A percentile compares a stretch with the other conserved stretches of the same genome.
Evolutionary conservation across 257 asterid genomes (phyloP).

Genomic region (Echium plantagineum): DNA sequence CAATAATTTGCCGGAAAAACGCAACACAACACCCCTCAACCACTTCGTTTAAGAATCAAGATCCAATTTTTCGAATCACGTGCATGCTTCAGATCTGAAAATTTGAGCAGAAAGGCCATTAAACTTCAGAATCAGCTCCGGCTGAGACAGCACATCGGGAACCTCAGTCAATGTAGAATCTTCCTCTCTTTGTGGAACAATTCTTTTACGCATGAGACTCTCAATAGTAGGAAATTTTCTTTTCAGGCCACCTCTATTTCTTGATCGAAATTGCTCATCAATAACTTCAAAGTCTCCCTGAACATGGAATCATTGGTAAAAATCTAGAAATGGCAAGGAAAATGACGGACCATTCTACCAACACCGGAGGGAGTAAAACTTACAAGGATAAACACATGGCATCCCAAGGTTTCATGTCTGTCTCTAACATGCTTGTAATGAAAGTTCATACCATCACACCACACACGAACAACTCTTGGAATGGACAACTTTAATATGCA

Average conservation of each 20-base stretch:
- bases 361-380: conserved; percentile 11
- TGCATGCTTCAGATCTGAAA: too few relatives aligned
- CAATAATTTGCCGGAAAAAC: too few relatives aligned
- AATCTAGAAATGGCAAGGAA: not conserved
- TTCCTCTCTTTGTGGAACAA: too few relatives aligned
- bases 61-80: too few relatives aligned
- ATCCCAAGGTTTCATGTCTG: conserved; percentile 65
- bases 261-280: conserved; percentile 55
- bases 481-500: conserved; percentile 71
- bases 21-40: too few relatives aligned
- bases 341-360: not conserved
- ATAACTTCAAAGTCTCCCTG: conserved; percentile 76
- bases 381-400: conserved; percentile 55
- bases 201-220: too few relatives aligned
- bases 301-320: conserved; percentile 16
- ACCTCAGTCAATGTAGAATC: too few relatives aligned
- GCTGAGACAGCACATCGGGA: too few relatives aligned
- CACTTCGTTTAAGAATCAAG: too few relatives aligned
- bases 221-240: conserved; percentile 50
- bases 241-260: conserved; percentile 81
- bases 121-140: too few relatives aligned
- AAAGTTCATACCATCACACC: conserved; percentile 41
- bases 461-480: conserved; percentile 44
- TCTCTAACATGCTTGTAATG: conserved; percentile 86
- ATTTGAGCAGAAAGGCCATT: too few relatives aligned